Percentiles rank a stretch among this genome's conserved stretches.
These are phyloP conservation scores for Clavariopsis aquatica DNA, from an alignment of 495 filamentous ascomycete species.

Conservation along the genomic window DNA sequence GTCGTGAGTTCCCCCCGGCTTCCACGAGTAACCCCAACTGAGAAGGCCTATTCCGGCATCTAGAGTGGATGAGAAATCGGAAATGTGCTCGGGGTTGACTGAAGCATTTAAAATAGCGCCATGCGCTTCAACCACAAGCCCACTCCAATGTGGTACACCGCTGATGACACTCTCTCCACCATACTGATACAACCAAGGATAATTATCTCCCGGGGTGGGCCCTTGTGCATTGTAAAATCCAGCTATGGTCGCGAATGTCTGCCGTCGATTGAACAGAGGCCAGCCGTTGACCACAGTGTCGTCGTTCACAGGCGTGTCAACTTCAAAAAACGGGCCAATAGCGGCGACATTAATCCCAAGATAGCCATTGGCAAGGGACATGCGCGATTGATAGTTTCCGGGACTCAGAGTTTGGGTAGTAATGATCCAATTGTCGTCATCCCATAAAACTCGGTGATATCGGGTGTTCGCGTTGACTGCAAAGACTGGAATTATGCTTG, in stretches of 20 bases:
- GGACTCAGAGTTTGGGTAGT: slow-evolving; percentile 57
- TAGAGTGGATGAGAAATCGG: slow-evolving; percentile 61
- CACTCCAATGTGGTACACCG: slow-evolving; percentile 71
- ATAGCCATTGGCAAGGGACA: slow-evolving; percentile 63
- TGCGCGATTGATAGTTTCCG: slow-evolving; percentile 64
- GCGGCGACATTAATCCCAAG: slow-evolving; percentile 58
- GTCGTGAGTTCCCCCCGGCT: slow-evolving; percentile 48
- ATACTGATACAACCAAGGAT: slow-evolving; percentile 69
- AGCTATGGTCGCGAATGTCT: slow-evolving; percentile 71
- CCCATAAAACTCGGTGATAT: slow-evolving; percentile 54
- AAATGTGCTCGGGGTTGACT: slow-evolving; percentile 60
- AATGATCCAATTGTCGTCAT: slow-evolving; percentile 63
- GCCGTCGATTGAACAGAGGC: slow-evolving; percentile 68
- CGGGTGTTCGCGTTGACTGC: slow-evolving; percentile 30
- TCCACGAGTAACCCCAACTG: slow-evolving; percentile 69
- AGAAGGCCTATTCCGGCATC: slow-evolving; percentile 64
- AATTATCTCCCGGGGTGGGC: slow-evolving; percentile 66
- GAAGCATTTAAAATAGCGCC: slow-evolving; percentile 60
- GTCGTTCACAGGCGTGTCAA: slow-evolving; percentile 47
- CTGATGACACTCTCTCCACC: slow-evolving; percentile 73
- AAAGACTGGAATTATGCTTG: neutral
- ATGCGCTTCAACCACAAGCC: slow-evolving; percentile 61
- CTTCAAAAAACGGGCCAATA: slow-evolving; percentile 69
- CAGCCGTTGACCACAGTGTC: slow-evolving; percentile 62
- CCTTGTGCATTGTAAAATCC: slow-evolving; percentile 72